phyloP scores from a whole-genome alignment of 2,329 filamentous ascomycete species.

The Capronia americana region DNA sequence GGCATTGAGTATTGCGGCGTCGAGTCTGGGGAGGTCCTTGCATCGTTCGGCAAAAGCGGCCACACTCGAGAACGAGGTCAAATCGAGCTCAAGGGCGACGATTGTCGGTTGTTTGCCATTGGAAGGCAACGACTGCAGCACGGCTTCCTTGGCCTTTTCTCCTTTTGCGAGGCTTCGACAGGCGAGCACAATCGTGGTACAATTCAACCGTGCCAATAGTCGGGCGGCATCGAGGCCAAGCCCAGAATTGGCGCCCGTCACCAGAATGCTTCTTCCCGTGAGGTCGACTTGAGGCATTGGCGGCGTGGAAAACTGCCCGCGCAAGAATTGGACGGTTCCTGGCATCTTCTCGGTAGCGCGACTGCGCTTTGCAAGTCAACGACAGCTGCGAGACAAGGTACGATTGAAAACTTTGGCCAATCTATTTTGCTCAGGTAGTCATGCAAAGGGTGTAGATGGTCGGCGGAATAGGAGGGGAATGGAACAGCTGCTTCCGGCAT shows the following conservation, averaged over 20 bases:
- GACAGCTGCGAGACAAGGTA: not conserved
- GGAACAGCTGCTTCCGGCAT: not conserved
- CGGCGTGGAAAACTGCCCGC: slow-evolving; percentile 33
- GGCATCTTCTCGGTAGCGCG: slow-evolving; percentile 14
- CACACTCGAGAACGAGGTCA: slow-evolving; percentile 47
- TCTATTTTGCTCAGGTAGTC: not conserved
- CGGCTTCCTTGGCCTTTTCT: slow-evolving; percentile 44
- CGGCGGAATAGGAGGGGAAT: not conserved
- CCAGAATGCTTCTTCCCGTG: slow-evolving; percentile 49
- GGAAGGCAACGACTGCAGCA: slow-evolving; percentile 38
- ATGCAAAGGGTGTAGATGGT: not conserved
- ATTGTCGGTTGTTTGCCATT: slow-evolving; percentile 35
- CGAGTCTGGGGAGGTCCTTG: slow-evolving; percentile 44
- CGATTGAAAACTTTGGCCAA: not conserved
- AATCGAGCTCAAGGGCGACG: slow-evolving; percentile 44
- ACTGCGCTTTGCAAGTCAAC: not conserved
- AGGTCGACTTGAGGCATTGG: slow-evolving; percentile 37
- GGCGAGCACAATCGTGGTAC: slow-evolving; percentile 54
- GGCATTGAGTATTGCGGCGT: slow-evolving; percentile 51
- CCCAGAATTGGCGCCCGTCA: slow-evolving; percentile 55
- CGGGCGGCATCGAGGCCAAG: slow-evolving; percentile 53
- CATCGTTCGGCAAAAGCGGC: slow-evolving; percentile 46
- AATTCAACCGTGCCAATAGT: slow-evolving; percentile 50
- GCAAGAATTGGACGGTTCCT: slow-evolving; percentile 26
- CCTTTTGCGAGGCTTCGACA: slow-evolving; percentile 49